Conservation (phyloP, 2,329 filamentous ascomycete species). For the Thielaviopsis euricoi region DNA sequence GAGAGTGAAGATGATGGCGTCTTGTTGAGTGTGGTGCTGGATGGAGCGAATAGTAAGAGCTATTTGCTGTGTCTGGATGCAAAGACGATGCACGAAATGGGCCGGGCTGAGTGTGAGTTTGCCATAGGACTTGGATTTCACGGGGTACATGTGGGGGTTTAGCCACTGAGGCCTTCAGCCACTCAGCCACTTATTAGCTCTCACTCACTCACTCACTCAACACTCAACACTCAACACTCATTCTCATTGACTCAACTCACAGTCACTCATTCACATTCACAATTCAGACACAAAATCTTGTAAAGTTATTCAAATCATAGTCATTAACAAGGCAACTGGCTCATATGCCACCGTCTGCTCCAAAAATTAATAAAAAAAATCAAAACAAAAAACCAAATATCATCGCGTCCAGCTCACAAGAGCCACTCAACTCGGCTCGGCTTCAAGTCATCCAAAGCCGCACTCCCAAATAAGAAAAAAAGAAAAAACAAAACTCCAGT, state of each 20-base stretch:
- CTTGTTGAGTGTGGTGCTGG: constrained; percentile 45
- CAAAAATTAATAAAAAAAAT: background rate
- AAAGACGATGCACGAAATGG: constrained; percentile 43
- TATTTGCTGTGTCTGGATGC: constrained; percentile 53
- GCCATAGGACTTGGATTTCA: constrained; percentile 50
- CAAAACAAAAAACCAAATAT: background rate
- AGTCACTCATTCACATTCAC: background rate
- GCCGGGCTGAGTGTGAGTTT: constrained; percentile 44
- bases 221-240: too few species aligned
- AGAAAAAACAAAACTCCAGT: constrained; percentile 3
- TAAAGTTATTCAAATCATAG: background rate
- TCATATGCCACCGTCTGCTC: background rate
- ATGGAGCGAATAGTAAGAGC: constrained; percentile 40
- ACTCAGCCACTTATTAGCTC: too few species aligned
- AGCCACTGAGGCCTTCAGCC: too few species aligned
- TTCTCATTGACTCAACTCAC: too few species aligned
- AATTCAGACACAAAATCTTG: background rate
- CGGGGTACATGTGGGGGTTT: constrained; percentile 31
- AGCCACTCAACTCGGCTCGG: background rate
- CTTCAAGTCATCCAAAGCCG: background rate
- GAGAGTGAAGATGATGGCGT: constrained; percentile 46
- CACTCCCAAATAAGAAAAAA: background rate
- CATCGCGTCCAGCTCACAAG: background rate
- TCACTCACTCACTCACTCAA: too few species aligned
- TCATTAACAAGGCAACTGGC: background rate